Evolutionary conservation across 23 red algal genomes (phyloP), one percentile per base, ranked within the genome.

Genomic region (Gracilariopsis chorda): DNA sequence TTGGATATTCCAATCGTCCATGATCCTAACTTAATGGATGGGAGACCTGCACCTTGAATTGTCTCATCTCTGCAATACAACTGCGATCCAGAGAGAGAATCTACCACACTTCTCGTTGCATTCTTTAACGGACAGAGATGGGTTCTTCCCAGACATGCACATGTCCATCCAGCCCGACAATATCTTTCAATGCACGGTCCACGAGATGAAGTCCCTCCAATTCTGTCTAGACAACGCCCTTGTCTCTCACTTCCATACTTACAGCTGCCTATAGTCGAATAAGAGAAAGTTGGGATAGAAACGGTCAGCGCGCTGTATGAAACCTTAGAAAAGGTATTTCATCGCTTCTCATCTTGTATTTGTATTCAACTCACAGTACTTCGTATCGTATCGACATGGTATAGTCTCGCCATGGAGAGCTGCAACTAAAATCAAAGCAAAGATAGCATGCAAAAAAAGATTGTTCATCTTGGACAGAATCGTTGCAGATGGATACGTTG

Each of bases 151-250:
- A 43, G 63, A 46, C 84, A 89, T 33, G 84, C 67, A 41, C 84
- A 89, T n/a, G 84, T 89, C 84, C 84, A 89, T 27, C 84, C 84
- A 42, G 84, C 84, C 24, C 51, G 51, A 36, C 84, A 89, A 29
- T 60, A 89, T 16, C 84, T 42, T 62, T 53, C 52, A 13, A 35
- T 59, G 40, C 84, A 89, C 7, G 35, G 65, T 33, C 84, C 84
- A 48, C 35, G 43, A 46, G 36, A 42, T 48, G 59, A 42, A n/a
- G 67, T 73, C 47, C 67, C 67, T 13, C 32, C 32, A 7, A 24
- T 46, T 2, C 67, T 36, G 32, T 73, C 67, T 42, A 36, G 47
- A 42, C 67, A 73, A 45, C 67, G 67, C 13, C 67, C 67, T 73
- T 73, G 67, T 11, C n/a, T 46, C 14, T 36, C 16, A 24, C 67